Conservation (phyloP, 2,329 filamentous ascomycete species). For the Xylaria sp. region DNA sequence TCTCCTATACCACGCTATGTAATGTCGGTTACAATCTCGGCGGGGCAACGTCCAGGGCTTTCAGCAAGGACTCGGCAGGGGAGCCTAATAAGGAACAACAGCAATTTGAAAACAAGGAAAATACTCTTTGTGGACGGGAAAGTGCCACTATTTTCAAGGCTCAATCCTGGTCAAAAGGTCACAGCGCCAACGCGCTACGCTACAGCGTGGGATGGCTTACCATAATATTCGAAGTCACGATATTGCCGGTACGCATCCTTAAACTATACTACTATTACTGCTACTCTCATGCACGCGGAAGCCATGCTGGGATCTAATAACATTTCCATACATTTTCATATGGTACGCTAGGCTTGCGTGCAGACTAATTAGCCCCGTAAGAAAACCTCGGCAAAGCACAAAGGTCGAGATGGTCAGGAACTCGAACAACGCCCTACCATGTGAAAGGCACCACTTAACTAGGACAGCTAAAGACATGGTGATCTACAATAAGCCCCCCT, state of each 20-base stretch:
- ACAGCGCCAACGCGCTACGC: conserved; percentile 9
- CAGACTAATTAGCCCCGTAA: background rate
- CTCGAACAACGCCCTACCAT: background rate
- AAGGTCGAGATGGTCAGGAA: background rate
- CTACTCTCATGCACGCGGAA: background rate
- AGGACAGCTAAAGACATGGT: conserved; percentile 10
- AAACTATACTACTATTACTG: background rate
- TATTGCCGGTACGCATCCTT: background rate
- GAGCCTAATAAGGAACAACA: background rate
- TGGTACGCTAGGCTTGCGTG: background rate
- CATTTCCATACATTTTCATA: background rate
- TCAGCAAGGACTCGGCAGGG: conserved; percentile 24
- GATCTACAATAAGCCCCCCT: conserved; percentile 9
- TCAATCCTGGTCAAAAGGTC: conserved; percentile 18
- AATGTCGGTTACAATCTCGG: background rate
- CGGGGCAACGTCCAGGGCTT: background rate
- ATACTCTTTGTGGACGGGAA: conserved; percentile 4
- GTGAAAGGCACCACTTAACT: background rate
- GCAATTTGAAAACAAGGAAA: conserved; percentile 23
- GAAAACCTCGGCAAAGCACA: background rate
- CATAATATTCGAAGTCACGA: background rate
- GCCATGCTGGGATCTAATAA: background rate
- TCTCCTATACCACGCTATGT: conserved; percentile 1
- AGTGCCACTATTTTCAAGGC: conserved; percentile 20
- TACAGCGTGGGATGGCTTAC: conserved; percentile 12